Evolutionary conservation across 257 asterid genomes (phyloP).

Genomic region (Solanum paucissectum): DNA sequence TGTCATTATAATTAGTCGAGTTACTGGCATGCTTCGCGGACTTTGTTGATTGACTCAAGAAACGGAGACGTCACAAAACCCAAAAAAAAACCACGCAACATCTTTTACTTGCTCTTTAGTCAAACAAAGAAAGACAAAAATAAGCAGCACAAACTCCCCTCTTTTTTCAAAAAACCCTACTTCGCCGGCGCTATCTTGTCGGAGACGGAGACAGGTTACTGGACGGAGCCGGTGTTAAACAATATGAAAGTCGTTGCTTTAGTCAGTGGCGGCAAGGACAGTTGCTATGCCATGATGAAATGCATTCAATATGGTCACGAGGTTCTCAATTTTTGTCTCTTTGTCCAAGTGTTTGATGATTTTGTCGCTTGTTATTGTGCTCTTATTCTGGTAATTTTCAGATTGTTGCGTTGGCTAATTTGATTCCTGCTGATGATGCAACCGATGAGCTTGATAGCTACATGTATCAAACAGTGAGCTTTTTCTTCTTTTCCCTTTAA

Average conservation of each 20-base stretch:
- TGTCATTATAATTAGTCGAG: not conserved
- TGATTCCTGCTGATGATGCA: conserved; percentile 78
- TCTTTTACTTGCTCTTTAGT: not conserved
- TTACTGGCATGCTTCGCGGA: not conserved
- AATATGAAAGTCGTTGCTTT: conserved; percentile 87
- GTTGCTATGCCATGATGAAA: conserved; percentile 95
- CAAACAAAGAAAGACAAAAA: not conserved
- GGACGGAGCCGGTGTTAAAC: not conserved
- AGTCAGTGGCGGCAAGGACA: conserved; percentile 96
- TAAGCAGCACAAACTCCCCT: not conserved
- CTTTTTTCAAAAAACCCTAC: not conserved
- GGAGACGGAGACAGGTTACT: not conserved
- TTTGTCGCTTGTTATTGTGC: not conserved
- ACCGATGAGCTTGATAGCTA: conserved; percentile 88
- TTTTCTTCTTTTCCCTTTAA: not conserved
- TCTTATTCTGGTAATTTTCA: conserved; percentile 11
- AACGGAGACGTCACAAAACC: not conserved
- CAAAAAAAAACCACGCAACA: not conserved
- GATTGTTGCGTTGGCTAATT: conserved; percentile 92
- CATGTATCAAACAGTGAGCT: conserved; percentile 93
- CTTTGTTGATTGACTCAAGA: not conserved
- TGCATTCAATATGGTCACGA: conserved; percentile 80
- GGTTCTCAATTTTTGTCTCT: conserved; percentile 22
- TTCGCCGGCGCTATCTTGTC: not conserved
- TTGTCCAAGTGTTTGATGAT: not conserved